Conservation (phyloP, 2,329 filamentous ascomycete species). For the Apiospora hydei region DNA sequence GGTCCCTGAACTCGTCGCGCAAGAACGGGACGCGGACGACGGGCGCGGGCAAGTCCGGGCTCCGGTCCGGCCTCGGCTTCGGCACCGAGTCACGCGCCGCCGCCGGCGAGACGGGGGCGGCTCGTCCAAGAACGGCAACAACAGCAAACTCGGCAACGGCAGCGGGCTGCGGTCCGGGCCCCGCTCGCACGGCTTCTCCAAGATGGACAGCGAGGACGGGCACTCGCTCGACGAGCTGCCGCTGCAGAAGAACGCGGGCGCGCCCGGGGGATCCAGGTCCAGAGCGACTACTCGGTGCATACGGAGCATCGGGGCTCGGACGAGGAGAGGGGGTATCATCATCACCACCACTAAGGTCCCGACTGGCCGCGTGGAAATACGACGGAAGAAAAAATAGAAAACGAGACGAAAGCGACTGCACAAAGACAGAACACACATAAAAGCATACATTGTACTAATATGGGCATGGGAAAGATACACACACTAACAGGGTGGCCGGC, state of each 20-base stretch:
- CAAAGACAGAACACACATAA: not conserved
- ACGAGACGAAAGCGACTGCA: no score
- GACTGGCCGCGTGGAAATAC: no score
- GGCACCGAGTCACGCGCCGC: slow-evolving; percentile 18
- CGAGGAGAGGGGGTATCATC: no score
- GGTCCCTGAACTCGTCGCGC: slow-evolving; percentile 14
- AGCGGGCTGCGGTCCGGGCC: not conserved
- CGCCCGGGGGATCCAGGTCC: slow-evolving; percentile 1
- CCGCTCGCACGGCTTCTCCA: not conserved
- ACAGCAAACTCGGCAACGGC: no score
- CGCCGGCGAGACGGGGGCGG: slow-evolving; percentile 4
- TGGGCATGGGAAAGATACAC: not conserved
- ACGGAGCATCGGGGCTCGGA: not conserved
- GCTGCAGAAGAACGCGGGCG: not conserved
- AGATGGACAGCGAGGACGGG: not conserved
- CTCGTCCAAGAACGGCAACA: no score
- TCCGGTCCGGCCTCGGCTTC: not conserved
- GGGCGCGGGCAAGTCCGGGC: not conserved
- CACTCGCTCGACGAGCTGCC: slow-evolving; percentile 18
- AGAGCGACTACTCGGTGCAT: not conserved
- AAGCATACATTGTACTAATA: not conserved
- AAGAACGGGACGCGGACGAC: not conserved
- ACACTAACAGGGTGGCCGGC: not conserved
- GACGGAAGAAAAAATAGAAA: not conserved
- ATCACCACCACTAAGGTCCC: not conserved